These are phyloP conservation scores for Arbutus unedo DNA, from an alignment of 148 eudicot species.

Conservation along the genomic window DNA sequence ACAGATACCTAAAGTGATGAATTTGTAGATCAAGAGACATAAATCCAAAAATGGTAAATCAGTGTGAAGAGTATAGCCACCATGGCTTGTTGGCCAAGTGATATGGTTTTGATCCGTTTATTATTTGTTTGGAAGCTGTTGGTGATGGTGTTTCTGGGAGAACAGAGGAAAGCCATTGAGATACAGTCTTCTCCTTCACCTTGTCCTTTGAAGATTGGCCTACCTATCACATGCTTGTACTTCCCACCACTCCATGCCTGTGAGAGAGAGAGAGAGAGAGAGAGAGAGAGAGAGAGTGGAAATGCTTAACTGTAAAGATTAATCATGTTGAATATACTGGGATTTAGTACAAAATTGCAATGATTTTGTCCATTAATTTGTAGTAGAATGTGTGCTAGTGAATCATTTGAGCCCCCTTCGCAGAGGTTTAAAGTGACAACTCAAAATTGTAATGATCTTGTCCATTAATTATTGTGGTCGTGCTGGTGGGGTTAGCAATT, in stretches of 20 bases:
- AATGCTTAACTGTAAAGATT: background rate
- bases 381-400: background rate
- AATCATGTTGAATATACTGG: too few relatives aligned
- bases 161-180: slow-evolving; percentile 65
- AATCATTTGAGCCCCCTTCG: slow-evolving; percentile 10
- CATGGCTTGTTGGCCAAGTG: slow-evolving; percentile 56
- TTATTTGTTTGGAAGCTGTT: slow-evolving; percentile 5
- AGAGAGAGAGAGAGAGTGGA: background rate
- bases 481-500: too few relatives aligned
- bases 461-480: too few relatives aligned
- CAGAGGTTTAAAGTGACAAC: slow-evolving; percentile 13
- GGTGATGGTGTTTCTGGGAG: slow-evolving; percentile 25
- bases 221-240: slow-evolving; percentile 76
- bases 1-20: background rate
- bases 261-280: background rate
- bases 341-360: background rate
- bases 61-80: slow-evolving; percentile 43
- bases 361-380: slow-evolving; percentile 7
- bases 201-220: slow-evolving; percentile 53
- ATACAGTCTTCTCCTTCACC: slow-evolving; percentile 28
- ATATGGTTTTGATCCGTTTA: slow-evolving; percentile 22
- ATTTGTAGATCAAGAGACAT: slow-evolving; percentile 13
- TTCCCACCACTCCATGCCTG: slow-evolving; percentile 66
- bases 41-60: slow-evolving; percentile 44
- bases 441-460: background rate